Evolutionary conservation across 83 land plant species (phyloP).

Genomic region (Larix sibirica): DNA sequence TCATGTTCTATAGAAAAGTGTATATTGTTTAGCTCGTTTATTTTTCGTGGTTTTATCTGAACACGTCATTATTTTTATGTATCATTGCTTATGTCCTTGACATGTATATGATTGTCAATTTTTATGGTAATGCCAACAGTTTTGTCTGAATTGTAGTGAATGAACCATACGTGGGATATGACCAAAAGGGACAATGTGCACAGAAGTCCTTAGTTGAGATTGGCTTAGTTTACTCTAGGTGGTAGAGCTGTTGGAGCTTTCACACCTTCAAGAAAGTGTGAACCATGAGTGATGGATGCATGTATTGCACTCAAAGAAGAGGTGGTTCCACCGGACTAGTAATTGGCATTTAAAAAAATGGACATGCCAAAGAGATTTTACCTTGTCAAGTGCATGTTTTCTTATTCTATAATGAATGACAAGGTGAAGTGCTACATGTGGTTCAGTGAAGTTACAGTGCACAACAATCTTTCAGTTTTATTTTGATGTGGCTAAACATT

Average conservation of each 20-base stretch:
- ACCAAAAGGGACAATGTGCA: neutral
- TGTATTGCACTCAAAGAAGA: neutral
- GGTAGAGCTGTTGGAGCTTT: constrained; percentile 1
- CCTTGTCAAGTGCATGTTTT: constrained; percentile 13
- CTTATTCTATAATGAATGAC: neutral
- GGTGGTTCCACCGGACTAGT: constrained; percentile 6
- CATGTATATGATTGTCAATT: neutral
- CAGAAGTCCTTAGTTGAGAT: neutral
- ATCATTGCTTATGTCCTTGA: neutral
- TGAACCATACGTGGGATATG: neutral
- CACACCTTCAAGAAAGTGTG: neutral
- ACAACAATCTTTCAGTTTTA: neutral
- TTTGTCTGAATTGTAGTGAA: neutral
- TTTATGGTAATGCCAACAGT: neutral
- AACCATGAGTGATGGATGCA: constrained; percentile 8
- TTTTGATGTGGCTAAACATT: neutral
- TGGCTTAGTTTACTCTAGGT: neutral
- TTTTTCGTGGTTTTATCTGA: no score
- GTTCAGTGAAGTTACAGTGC: neutral
- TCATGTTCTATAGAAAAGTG: neutral
- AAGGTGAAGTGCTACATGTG: constrained; percentile 10
- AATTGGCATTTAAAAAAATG: neutral
- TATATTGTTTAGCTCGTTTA: no score
- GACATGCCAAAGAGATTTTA: constrained; percentile 11
- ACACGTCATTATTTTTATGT: no score